These are phyloP conservation scores for Xerocomellus chrysenteron DNA, from an alignment of 768 basidiomycete genomes.

Conservation along the genomic window DNA sequence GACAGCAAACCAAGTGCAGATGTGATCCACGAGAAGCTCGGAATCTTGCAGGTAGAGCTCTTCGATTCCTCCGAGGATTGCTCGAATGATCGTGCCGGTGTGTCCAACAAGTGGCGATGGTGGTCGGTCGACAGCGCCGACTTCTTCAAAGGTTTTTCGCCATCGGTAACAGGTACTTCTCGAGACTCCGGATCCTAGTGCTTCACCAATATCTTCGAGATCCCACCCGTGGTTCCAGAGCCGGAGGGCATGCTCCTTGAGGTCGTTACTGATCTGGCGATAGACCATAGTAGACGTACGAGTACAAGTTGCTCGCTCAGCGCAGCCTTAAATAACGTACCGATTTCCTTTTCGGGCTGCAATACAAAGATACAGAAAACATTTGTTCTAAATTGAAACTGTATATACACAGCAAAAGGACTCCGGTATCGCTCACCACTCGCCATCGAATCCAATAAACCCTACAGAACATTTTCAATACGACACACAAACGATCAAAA, in stretches of 20 bases:
- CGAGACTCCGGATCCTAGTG: conserved; percentile 14
- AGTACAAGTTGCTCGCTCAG: too few species aligned
- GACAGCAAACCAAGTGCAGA: too few species aligned
- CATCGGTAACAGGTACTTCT: conserved; percentile 27
- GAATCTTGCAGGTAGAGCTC: conserved; percentile 22
- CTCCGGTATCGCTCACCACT: conserved; percentile 52
- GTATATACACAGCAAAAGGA: not conserved
- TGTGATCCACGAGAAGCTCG: conserved; percentile 5
- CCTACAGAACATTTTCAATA: conserved; percentile 39
- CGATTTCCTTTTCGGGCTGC: too few species aligned
- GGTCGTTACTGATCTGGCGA: not conserved
- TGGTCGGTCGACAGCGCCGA: conserved; percentile 13
- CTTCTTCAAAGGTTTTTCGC: conserved; percentile 21
- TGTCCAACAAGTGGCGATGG: conserved; percentile 21
- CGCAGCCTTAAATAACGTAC: too few species aligned
- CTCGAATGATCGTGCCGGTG: conserved; percentile 15
- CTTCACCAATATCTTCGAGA: not conserved
- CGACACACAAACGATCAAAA: not conserved
- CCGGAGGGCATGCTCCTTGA: not conserved
- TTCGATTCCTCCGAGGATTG: conserved; percentile 20
- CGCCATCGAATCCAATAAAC: conserved; percentile 83
- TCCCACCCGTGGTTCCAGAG: not conserved
- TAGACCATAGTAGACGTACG: not conserved
- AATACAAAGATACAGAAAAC: too few species aligned
- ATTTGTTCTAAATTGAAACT: too few species aligned